Base-by-base conservation (phyloP, 2,329 filamentous ascomycete genomes). In the Stachybotrys elegans region DNA sequence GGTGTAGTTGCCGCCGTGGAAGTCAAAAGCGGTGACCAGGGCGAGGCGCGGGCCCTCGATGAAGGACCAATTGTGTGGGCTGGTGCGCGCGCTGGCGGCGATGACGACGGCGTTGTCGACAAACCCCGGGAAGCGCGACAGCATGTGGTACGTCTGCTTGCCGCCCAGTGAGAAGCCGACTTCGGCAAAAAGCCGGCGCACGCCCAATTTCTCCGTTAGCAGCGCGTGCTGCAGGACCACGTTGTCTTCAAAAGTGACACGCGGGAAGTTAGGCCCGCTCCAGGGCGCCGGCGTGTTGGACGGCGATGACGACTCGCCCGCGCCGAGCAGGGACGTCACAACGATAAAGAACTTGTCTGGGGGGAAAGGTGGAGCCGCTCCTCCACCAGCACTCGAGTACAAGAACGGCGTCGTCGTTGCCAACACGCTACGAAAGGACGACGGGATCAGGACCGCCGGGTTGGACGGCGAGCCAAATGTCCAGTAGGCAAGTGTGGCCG, bases 141-240 rank as follows among this genome's bases (percentile, higher is more conserved):
- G 55, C 70, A 70, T 75, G 51, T 75, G 58, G 47, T 74, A 75
- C 2, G 68, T 57, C 41, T 68, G 67, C 50, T 75, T 71, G 2
- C 70, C 72, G 12, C 67, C 72, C 72, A 75, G 75, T 14, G 66
- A 69, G 54, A 74, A 75, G 1, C 71, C 71, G 3, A 71, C 43
- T 8, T 73, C 55, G 5, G 66, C 61, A 49, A 73, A 66, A 5
- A 75, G 43, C 3, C 46, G 40, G 20, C 47, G 23, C 17, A 71
- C 50, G 3, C 51, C 45, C 1, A 73, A 50, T n/a, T n/a, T n/a
- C 29, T 68, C 60, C 2, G 56, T 65, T 6, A 72, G 45, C 2
- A 75, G 56, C 3, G 51, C 37, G 45, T 70, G 57, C 49, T 74
- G 69, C 1, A 68, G 65, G 32, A 58, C 58, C 25, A 74, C 62